Conservation (phyloP, 306 rosid genomes). For the Betula pendula region DNA sequence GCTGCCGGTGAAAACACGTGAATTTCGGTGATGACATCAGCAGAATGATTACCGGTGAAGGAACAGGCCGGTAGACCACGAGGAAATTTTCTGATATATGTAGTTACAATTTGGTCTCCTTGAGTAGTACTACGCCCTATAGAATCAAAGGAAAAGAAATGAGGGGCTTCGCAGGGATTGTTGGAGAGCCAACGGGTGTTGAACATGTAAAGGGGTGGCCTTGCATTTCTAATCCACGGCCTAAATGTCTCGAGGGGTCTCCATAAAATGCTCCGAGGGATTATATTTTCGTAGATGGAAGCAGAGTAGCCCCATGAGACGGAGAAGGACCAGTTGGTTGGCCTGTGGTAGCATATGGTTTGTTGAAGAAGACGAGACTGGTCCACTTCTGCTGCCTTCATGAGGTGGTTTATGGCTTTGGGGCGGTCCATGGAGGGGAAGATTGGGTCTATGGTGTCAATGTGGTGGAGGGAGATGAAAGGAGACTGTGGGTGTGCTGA, state of each 20-base stretch:
- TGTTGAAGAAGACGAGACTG: conserved; percentile 50
- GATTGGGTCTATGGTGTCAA: conserved; percentile 46
- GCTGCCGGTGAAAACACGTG: conserved; percentile 35
- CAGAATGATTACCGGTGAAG: conserved; percentile 36
- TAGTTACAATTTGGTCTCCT: conserved; percentile 10
- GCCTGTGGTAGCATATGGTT: conserved; percentile 49
- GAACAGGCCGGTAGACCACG: conserved; percentile 39
- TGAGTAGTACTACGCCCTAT: neutral
- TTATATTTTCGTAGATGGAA: conserved; percentile 40
- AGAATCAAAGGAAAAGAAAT: conserved; percentile 37
- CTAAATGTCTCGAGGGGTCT: conserved; percentile 48
- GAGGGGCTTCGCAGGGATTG: conserved; percentile 54
- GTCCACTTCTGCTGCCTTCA: conserved; percentile 37
- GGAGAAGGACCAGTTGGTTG: conserved; percentile 50
- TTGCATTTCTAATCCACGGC: conserved; percentile 27
- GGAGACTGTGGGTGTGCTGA: conserved; percentile 47
- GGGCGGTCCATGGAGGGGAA: conserved; percentile 47
- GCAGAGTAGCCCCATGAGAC: conserved; percentile 58
- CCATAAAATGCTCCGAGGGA: conserved; percentile 35
- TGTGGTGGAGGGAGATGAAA: conserved; percentile 49
- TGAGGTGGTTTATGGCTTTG: conserved; percentile 40
- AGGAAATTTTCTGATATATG: conserved; percentile 29
- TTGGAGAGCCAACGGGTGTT: conserved; percentile 35
- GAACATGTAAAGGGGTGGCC: conserved; percentile 44
- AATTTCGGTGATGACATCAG: conserved; percentile 38